Conservation (phyloP, 2,329 filamentous ascomycete species). For the Penicillium sp. region DNA sequence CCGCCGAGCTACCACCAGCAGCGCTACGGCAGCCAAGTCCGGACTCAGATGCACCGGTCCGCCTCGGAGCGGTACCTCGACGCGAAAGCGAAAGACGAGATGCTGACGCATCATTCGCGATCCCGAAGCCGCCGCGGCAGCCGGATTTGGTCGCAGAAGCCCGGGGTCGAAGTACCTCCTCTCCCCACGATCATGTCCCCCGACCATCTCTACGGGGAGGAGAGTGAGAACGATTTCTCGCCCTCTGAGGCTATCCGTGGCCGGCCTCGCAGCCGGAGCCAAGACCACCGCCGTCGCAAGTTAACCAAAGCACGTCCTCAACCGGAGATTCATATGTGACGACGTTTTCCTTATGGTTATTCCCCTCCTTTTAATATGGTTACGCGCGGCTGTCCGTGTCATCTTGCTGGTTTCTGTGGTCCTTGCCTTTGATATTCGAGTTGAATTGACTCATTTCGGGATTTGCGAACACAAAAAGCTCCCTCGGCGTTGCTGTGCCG, state of each 20-base stretch:
- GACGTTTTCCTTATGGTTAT: conserved; percentile 12
- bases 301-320: conserved; percentile 19
- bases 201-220: conserved; percentile 9
- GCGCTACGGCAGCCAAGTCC: not conserved
- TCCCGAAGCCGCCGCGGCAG: conserved; percentile 15
- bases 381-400: not conserved
- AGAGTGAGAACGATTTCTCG: not conserved
- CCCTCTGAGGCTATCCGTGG: conserved; percentile 23
- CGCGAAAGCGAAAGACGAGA: not conserved
- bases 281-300: conserved; percentile 22
- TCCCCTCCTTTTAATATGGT: conserved; percentile 12
- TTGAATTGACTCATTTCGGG: not conserved
- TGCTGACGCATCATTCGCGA: conserved; percentile 10
- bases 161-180: conserved; percentile 21
- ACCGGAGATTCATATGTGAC: conserved; percentile 15
- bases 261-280: conserved; percentile 26
- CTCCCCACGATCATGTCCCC: conserved; percentile 24
- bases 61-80: conserved; percentile 13
- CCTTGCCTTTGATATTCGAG: not conserved
- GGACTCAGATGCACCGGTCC: conserved; percentile 11
- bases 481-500: not conserved
- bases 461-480: not conserved
- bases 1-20: conserved; percentile 5
- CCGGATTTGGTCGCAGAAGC: conserved; percentile 20
- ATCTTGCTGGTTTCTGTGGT: not conserved